phyloP scores from a whole-genome alignment of 768 basidiomycete species.

The Lactarius quietus region DNA sequence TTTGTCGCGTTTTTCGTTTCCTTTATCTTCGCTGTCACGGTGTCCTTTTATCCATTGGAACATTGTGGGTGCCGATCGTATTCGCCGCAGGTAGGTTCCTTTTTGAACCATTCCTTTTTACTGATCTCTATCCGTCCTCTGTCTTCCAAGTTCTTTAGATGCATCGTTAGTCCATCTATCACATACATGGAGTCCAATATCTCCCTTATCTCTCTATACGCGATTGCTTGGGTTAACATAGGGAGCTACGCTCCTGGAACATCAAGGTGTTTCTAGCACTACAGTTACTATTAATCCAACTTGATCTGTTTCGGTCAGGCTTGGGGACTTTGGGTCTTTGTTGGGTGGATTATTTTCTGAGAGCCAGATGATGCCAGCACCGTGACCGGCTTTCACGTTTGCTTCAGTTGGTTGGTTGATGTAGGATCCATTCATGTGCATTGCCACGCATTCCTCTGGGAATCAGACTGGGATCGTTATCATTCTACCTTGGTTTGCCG shows the following conservation, averaged over 20 bases:
- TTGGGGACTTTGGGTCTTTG: no score
- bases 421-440: no score
- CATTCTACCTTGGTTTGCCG: background rate
- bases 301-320: no score
- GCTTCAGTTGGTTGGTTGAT: no score
- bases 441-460: background rate
- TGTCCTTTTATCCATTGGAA: conserved; percentile 8
- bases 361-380: no score
- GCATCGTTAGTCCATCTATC: background rate
- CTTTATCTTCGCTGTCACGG: background rate
- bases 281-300: no score
- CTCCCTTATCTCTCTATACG: no score
- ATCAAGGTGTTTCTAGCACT: no score
- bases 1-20: background rate
- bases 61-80: background rate
- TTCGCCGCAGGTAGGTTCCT: background rate
- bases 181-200: background rate
- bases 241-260: no score
- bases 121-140: background rate
- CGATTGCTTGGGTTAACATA: background rate
- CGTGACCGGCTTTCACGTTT: no score
- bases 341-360: no score
- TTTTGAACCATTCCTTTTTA: background rate
- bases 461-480: no score
- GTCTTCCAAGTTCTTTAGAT: background rate